These are phyloP conservation scores for Ambrosia artemisiifolia DNA, from an alignment of 129 eudicot species.

Conservation along the genomic window DNA sequence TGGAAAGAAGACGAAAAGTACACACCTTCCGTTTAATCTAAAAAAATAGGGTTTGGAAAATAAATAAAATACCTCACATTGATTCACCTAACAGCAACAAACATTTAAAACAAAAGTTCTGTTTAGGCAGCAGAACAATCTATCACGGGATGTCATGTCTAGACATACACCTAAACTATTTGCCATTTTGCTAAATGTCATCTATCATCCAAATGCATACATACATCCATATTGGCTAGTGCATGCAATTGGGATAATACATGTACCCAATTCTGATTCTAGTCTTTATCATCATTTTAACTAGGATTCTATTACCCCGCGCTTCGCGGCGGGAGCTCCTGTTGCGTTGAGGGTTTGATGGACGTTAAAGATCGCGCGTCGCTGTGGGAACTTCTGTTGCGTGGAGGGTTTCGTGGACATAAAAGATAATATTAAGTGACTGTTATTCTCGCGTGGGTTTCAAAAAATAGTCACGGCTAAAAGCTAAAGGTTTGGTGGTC, in stretches of 20 bases:
- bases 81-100: slow-evolving; percentile 11
- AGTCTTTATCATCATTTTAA: no score
- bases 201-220: slow-evolving; percentile 8
- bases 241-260: neutral
- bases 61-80: neutral
- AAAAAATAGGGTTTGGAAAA: neutral
- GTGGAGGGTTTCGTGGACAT: no score
- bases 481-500: no score
- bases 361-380: no score
- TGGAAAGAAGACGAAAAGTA: no score
- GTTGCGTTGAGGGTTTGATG: no score
- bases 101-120: slow-evolving; percentile 18
- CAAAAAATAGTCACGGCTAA: no score
- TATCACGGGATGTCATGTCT: slow-evolving; percentile 21
- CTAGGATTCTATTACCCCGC: no score
- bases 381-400: no score
- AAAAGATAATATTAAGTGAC: no score
- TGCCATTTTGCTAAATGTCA: slow-evolving; percentile 24
- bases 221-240: neutral
- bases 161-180: slow-evolving; percentile 24
- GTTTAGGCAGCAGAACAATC: neutral
- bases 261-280: neutral
- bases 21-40: neutral
- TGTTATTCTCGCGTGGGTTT: no score
- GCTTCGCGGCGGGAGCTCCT: no score